Conservation (phyloP, 2,329 filamentous ascomycete genomes). For the Septoria linicola region DNA sequence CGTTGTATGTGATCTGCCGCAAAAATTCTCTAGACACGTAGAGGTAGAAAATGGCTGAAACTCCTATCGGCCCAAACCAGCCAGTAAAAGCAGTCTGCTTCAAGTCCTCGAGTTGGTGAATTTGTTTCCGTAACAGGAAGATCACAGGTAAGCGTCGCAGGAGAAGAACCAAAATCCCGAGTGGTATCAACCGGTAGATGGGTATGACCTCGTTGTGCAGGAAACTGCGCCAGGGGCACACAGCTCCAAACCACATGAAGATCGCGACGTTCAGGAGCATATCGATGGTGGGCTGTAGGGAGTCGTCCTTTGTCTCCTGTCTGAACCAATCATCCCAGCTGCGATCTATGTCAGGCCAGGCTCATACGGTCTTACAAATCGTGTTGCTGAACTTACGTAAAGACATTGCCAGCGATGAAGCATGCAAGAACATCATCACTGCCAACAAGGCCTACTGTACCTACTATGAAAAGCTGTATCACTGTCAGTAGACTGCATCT, state of each 20-base stretch:
- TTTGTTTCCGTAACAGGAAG: conserved; percentile 67
- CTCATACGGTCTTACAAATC: no score
- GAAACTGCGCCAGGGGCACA: conserved; percentile 78
- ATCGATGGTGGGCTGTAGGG: conserved; percentile 89
- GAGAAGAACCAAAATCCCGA: conserved; percentile 75
- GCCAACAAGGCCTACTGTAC: conserved; percentile 82
- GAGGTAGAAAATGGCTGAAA: conserved; percentile 86
- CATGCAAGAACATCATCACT: conserved; percentile 88
- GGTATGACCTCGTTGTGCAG: conserved; percentile 66
- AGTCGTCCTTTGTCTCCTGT: conserved; percentile 82
- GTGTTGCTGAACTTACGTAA: conserved; percentile 52
- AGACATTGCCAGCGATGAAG: conserved; percentile 87
- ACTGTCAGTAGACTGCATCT: not conserved
- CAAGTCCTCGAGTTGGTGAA: conserved; percentile 73
- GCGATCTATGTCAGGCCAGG: no score
- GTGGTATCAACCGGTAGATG: conserved; percentile 67
- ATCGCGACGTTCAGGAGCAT: conserved; percentile 88
- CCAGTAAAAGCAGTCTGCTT: conserved; percentile 82
- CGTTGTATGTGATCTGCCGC: conserved; percentile 56
- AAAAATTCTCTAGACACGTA: conserved; percentile 79
- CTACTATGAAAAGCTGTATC: conserved; percentile 70
- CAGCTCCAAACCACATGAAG: conserved; percentile 85
- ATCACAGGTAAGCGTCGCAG: conserved; percentile 77
- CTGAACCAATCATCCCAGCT: conserved; percentile 86
- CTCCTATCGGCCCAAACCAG: conserved; percentile 90